These are phyloP conservation scores for Yamadazyma sp. DNA, from an alignment of 1,139 yeast species.

Conservation along the genomic window DNA sequence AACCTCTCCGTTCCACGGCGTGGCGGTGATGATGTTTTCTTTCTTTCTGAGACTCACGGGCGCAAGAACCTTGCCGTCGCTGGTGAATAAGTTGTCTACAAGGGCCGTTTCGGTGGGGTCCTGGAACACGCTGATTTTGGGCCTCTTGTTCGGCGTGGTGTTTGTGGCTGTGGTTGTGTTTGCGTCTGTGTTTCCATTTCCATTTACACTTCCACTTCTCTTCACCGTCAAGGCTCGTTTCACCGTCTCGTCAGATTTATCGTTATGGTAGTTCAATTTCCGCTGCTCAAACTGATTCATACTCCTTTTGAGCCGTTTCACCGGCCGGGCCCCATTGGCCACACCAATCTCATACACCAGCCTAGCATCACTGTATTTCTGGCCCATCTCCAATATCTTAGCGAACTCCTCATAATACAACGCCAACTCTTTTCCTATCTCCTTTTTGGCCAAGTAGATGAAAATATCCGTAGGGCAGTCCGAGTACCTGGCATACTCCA, in stretches of 20 bases:
- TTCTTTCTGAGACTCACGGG: slow-evolving; percentile 53
- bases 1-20: slow-evolving; percentile 69
- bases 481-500: slow-evolving; percentile 66
- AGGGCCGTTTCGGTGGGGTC: slow-evolving; percentile 26
- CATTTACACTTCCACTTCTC: slow-evolving; percentile 23
- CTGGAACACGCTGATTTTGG: slow-evolving; percentile 24
- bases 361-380: slow-evolving; percentile 58
- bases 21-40: slow-evolving; percentile 61
- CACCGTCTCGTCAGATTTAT: slow-evolving; percentile 11
- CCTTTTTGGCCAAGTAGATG: slow-evolving; percentile 68
- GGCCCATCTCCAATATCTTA: slow-evolving; percentile 54
- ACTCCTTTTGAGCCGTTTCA: slow-evolving; percentile 45
- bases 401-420: slow-evolving; percentile 83
- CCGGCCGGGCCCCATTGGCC: slow-evolving; percentile 61
- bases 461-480: slow-evolving; percentile 75
- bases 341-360: slow-evolving; percentile 66
- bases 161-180: slow-evolving; percentile 6
- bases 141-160: slow-evolving; percentile 17
- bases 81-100: slow-evolving; percentile 29
- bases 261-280: slow-evolving; percentile 7
- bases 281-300: slow-evolving; percentile 49
- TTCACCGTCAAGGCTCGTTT: slow-evolving; percentile 26
- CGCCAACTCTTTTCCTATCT: slow-evolving; percentile 69
- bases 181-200: no score
- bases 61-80: slow-evolving; percentile 37